Evolutionary conservation across 257 asterid species (phyloP).

Genomic region (Perilla frutescens): DNA sequence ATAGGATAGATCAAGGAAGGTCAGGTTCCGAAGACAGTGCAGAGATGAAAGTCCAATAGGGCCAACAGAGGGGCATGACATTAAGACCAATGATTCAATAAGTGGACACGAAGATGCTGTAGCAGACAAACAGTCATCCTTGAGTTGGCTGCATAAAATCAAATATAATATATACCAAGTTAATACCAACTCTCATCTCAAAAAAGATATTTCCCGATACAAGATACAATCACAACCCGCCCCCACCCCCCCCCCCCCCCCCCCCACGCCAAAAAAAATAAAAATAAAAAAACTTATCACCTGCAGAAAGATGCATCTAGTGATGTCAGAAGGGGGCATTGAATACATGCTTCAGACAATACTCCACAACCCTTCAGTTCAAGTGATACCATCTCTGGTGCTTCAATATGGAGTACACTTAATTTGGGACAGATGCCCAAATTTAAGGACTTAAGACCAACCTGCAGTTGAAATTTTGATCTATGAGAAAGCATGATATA

Average conservation of each 20-base stretch:
- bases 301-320: conserved; percentile 98
- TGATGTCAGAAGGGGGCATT: conserved; percentile 84
- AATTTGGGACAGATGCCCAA: conserved; percentile 97
- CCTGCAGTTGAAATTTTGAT: conserved; percentile 53
- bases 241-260: background rate
- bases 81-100: conserved; percentile 80
- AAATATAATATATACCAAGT: conserved; percentile 25
- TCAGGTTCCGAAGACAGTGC: conserved; percentile 67
- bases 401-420: conserved; percentile 72
- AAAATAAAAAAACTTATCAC: conserved; percentile 35
- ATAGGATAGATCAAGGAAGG: conserved; percentile 87
- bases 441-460: conserved; percentile 89
- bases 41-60: conserved; percentile 78
- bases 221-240: conserved; percentile 8
- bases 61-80: conserved; percentile 95
- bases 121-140: conserved; percentile 91
- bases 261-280: conserved; percentile 13
- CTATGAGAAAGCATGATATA: conserved; percentile 1
- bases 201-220: conserved; percentile 3
- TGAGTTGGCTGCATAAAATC: conserved; percentile 69
- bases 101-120: conserved; percentile 79
- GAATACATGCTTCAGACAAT: conserved; percentile 74
- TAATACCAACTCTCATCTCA: conserved; percentile 9
- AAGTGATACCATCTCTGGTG: conserved; percentile 86
- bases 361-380: conserved; percentile 98